Conservation (phyloP, 768 basidiomycete species). For the Boletellus ananas region DNA sequence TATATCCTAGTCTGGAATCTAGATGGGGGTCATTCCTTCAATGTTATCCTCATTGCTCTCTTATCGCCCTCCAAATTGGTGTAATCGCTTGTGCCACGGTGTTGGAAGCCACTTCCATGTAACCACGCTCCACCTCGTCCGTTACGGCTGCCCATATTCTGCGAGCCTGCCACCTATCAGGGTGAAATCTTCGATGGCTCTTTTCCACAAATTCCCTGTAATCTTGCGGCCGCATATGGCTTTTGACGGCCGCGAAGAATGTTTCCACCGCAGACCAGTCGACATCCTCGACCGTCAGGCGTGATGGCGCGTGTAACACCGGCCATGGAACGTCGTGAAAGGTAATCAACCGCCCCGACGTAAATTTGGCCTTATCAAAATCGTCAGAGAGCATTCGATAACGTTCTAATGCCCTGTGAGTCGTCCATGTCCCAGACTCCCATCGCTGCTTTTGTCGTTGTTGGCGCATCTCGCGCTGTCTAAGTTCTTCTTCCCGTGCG, state of each 20-base stretch:
- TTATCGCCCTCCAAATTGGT: slow-evolving; percentile 55
- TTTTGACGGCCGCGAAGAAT: slow-evolving; percentile 58
- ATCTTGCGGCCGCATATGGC: slow-evolving; percentile 54
- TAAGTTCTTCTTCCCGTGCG: slow-evolving; percentile 33
- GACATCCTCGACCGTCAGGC: slow-evolving; percentile 59
- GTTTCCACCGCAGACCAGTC: slow-evolving; percentile 67
- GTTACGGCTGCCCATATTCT: slow-evolving; percentile 54
- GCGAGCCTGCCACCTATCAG: slow-evolving; percentile 73
- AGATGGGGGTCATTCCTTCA: background rate
- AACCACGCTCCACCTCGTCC: slow-evolving; percentile 55
- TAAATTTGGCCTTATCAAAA: slow-evolving; percentile 63
- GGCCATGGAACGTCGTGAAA: slow-evolving; percentile 77
- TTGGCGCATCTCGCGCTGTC: slow-evolving; percentile 39
- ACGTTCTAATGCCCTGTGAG: slow-evolving; percentile 63
- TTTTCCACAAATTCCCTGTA: slow-evolving; percentile 65
- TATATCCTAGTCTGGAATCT: background rate
- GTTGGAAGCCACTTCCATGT: slow-evolving; percentile 66
- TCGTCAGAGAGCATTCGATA: slow-evolving; percentile 56
- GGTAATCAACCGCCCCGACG: slow-evolving; percentile 46
- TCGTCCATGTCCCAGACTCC: slow-evolving; percentile 60
- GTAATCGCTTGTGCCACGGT: slow-evolving; percentile 73
- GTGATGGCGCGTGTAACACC: slow-evolving; percentile 50
- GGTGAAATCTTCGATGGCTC: slow-evolving; percentile 73
- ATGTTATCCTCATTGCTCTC: slow-evolving; percentile 25
- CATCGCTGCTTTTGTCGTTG: slow-evolving; percentile 51